phyloP scores from a whole-genome alignment of 305 asterid species.

The Coffea humblotiana region DNA sequence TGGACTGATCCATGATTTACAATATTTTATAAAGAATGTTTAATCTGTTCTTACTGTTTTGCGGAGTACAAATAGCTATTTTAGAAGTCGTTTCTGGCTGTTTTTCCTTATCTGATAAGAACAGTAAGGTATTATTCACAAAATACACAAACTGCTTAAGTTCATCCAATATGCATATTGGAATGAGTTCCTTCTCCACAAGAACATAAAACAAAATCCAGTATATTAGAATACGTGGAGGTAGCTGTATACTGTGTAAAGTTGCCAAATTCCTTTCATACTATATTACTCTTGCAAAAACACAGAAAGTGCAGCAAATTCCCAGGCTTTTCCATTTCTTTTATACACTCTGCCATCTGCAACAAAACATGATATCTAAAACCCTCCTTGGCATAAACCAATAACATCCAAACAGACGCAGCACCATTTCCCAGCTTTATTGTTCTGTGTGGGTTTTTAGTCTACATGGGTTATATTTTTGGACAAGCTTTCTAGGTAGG shows the following conservation, averaged over 20 bases:
- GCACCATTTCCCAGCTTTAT: too few relatives aligned
- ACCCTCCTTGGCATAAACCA: too few relatives aligned
- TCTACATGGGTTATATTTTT: background rate
- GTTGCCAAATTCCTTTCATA: background rate
- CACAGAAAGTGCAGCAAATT: background rate
- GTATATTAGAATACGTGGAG: background rate
- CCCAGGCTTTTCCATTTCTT: background rate
- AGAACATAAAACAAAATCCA: background rate
- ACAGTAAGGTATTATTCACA: background rate
- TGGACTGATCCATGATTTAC: background rate
- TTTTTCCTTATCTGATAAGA: background rate
- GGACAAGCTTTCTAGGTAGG: background rate
- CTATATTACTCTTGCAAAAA: too few relatives aligned
- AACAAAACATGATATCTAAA: too few relatives aligned
- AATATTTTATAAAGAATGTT: background rate
- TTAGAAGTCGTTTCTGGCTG: background rate
- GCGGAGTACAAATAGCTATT: background rate
- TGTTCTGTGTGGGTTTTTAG: too few relatives aligned
- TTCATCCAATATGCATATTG: background rate
- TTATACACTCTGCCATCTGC: too few relatives aligned
- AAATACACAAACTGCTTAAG: background rate
- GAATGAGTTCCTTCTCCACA: background rate
- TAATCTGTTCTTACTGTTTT: background rate
- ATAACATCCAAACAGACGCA: too few relatives aligned
- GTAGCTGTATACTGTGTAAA: background rate